Base-by-base conservation (phyloP, 345 rosid species). In the Gossypium ekmanianum region DNA sequence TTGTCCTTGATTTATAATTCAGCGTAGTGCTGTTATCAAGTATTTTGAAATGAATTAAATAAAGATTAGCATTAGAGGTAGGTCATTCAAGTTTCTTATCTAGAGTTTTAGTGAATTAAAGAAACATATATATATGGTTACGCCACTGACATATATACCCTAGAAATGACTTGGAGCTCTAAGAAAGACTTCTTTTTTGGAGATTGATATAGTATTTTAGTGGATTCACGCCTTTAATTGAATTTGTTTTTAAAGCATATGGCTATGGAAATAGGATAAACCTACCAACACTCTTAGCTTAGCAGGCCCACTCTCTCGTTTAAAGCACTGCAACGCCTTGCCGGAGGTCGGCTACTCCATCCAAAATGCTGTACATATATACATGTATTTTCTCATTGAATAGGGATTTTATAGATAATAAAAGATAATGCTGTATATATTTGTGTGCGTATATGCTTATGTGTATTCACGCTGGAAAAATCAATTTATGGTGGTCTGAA, bases 381-480 rank as follows among this genome's bases (percentile, higher is more conserved):
- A 51, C 7, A 47, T 47, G 0, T 39, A 61, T 71, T 68, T 87
- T 89, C 85, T 71, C 77, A 17, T 43, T 69, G 39, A 34, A 4
- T 34, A 34, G 4, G 39, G 39, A 34, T 4, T 29, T 29, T 29
- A 29, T 29, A 29, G 39, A 29, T 29, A 29, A 29, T 29, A 29
- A 29, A 29, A 29, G 39, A 29, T 29, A 29, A 4, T 29, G 39
- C 4, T 29, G 6, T 29, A 29, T 1, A 29, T 29, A 29, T 3
- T 29, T 29, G 39, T 29, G 39, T 27, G 29, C 0, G 39, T 34
- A 34, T 34, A 34, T 34, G 39, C 39, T 34, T 29, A 29, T 3
- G 34, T 29, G 5, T 27, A 29, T 3, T 34, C 39, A 34, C 39
- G 39, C 39, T 34, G 39, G 39, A 34, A 34, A 34, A 34, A 34